phyloP scores from a whole-genome alignment of 2,329 filamentous ascomycete species.

The Colletotrichum gloeosporioides region DNA sequence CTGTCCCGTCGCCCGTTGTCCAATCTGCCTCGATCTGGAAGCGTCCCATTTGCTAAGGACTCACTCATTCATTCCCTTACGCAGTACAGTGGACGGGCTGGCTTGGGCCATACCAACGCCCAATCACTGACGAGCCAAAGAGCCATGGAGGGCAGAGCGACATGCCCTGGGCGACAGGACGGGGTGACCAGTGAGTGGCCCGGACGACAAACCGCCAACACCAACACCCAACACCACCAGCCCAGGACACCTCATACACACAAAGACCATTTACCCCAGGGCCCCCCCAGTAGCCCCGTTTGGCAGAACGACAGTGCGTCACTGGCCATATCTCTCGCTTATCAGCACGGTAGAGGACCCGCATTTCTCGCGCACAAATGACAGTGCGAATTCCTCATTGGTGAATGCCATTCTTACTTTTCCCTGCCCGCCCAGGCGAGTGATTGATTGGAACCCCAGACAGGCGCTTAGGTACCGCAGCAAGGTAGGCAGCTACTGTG shows the following conservation, averaged over 20 bases:
- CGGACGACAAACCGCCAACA: neutral
- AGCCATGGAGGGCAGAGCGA: neutral
- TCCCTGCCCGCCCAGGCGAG: neutral
- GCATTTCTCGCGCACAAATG: slow-evolving; percentile 10
- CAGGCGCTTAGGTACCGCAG: too few relatives aligned
- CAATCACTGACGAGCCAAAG: neutral
- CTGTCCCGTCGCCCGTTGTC: neutral
- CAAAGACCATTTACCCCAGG: neutral
- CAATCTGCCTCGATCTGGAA: neutral
- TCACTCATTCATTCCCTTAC: neutral
- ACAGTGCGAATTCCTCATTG: slow-evolving; percentile 9
- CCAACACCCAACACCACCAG: neutral
- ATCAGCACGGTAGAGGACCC: slow-evolving; percentile 11
- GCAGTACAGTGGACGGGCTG: neutral
- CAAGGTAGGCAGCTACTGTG: neutral
- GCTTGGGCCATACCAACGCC: neutral
- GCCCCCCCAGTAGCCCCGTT: neutral
- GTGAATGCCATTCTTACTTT: neutral
- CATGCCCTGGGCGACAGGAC: neutral
- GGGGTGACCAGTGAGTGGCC: neutral
- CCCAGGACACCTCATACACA: neutral
- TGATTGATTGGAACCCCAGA: neutral
- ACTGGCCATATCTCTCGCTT: neutral
- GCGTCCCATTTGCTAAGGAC: neutral
- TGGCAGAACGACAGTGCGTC: neutral